Evolutionary conservation across 2,329 filamentous ascomycete genomes (phyloP), one percentile per base, ranked within the genome.

Genomic region (Beauveria brongniartii): DNA sequence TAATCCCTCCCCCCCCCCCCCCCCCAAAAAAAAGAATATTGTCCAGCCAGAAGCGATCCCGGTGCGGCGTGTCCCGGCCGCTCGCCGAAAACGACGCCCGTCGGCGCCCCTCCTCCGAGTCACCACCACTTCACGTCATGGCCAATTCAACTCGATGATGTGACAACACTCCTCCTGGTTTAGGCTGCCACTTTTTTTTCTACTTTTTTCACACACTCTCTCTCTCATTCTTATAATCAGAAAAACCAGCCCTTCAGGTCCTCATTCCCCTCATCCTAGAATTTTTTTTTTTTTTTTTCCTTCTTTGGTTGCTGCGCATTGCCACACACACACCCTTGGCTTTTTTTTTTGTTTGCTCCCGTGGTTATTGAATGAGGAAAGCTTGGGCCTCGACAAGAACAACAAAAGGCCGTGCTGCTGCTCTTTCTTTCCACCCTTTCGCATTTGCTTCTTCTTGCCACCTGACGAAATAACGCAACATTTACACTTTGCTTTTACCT

Each of bases 21-120:
- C 26, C 26, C 30, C 30, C 8, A 8, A 20, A 43, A 43, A 43
- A 43, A 43, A 10, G 41, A 46, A n/a, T 20, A 20, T 8, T 51
- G 48, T 16, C 55, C 55, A 59, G 46, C 47, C 47, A 59, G 46
- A 59, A 59, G 55, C 37, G 22, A 30, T 48, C 22, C 55, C 47
- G 34, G 55, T 20, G 28, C 47, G 55, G 55, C 55, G 55, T 59
- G 55, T 59, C 34, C 55, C 47, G 55, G 55, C 47, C 34, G 55
- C 37, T 59, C 55, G 55, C 55, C 55, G 55, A 59, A 59, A 59
- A 26, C 16, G 20, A 57, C 14, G 44, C 12, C 28, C 28, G 30
- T 18, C 34, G 34, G 34, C 14, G 50, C 50, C 34, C 50, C 50
- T 22, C 50, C 50, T 37, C 18, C 28, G 54, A 57, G 54, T 47